Evolutionary conservation across 257 asterid species (phyloP).

Genomic region (Craterostigma plantagineum): DNA sequence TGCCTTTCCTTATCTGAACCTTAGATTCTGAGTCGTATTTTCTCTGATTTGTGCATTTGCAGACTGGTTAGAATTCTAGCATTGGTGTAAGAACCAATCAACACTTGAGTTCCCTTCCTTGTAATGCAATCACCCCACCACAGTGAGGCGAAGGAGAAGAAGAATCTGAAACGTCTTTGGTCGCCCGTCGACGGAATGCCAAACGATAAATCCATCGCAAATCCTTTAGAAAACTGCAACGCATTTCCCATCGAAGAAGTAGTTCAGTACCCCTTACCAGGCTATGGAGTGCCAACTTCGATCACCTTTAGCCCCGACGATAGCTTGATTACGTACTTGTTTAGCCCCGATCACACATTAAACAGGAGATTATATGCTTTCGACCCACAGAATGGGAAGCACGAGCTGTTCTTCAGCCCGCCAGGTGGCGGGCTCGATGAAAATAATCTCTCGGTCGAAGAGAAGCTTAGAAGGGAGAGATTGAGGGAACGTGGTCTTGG

Average conservation of each 20-base stretch:
- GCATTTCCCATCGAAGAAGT: slow-evolving; percentile 66
- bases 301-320: slow-evolving; percentile 85
- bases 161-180: slow-evolving; percentile 43
- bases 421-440: slow-evolving; percentile 94
- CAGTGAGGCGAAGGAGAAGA: slow-evolving; percentile 12
- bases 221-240: slow-evolving; percentile 34
- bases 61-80: too few relatives aligned
- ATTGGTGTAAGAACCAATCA: slow-evolving; percentile 21
- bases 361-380: slow-evolving; percentile 44
- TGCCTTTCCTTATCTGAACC: too few relatives aligned
- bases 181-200: slow-evolving; percentile 44
- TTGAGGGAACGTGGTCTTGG: slow-evolving; percentile 88
- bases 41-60: slow-evolving; percentile 31
- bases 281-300: slow-evolving; percentile 54
- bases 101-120: slow-evolving; percentile 21
- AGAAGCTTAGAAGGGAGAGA: slow-evolving; percentile 86
- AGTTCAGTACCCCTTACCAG: slow-evolving; percentile 74
- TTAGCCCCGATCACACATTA: slow-evolving; percentile 57
- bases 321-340: slow-evolving; percentile 50
- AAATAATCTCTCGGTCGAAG: slow-evolving; percentile 71
- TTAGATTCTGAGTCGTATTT: not conserved
- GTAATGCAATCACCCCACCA: slow-evolving; percentile 52
- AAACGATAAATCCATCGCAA: slow-evolving; percentile 32
- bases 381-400: slow-evolving; percentile 46
- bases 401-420: slow-evolving; percentile 60